Evolutionary conservation across 2,329 filamentous ascomycete species (phyloP).

Genomic region (Acephala macrosclerotiorum): DNA sequence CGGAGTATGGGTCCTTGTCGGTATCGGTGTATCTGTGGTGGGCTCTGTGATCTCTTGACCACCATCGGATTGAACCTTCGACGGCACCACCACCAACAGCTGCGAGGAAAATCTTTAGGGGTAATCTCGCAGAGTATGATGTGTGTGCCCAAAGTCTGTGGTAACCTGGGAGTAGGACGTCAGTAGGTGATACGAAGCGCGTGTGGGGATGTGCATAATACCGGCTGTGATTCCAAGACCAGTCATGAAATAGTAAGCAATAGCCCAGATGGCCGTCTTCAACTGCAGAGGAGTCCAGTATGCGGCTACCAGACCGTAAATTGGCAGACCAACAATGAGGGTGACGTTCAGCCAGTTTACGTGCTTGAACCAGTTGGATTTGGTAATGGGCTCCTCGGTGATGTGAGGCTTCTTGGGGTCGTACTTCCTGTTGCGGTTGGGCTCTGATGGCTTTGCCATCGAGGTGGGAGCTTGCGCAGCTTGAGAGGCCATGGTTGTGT

Average conservation of each 20-base stretch:
- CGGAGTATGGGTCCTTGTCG: conserved; percentile 90
- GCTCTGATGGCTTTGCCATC: conserved; percentile 41
- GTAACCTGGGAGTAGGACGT: conserved; percentile 59
- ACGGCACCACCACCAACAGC: conserved; percentile 83
- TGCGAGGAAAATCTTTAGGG: conserved; percentile 83
- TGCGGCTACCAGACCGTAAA: conserved; percentile 75
- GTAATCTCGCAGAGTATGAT: conserved; percentile 79
- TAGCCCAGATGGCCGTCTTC: conserved; percentile 76
- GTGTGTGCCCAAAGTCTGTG: conserved; percentile 88
- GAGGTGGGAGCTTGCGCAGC: conserved; percentile 33
- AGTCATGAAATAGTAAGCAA: conserved; percentile 85
- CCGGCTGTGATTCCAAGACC: conserved; percentile 81
- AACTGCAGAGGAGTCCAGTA: conserved; percentile 79
- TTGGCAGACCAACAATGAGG: conserved; percentile 80
- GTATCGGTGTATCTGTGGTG: conserved; percentile 94
- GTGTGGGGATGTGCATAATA: conserved; percentile 48
- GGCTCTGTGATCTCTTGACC: conserved; percentile 85
- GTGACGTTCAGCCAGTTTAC: conserved; percentile 92
- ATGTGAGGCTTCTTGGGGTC: conserved; percentile 81
- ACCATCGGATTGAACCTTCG: conserved; percentile 88
- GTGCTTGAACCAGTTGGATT: conserved; percentile 88
- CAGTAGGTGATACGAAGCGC: conserved; percentile 7
- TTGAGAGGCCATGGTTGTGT: conserved; percentile 36
- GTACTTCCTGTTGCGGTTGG: conserved; percentile 49
- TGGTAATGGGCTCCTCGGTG: conserved; percentile 81